These are phyloP conservation scores for Haplosporangium sp. DNA, from an alignment of 371 early-diverging fungal species.

Conservation along the genomic window DNA sequence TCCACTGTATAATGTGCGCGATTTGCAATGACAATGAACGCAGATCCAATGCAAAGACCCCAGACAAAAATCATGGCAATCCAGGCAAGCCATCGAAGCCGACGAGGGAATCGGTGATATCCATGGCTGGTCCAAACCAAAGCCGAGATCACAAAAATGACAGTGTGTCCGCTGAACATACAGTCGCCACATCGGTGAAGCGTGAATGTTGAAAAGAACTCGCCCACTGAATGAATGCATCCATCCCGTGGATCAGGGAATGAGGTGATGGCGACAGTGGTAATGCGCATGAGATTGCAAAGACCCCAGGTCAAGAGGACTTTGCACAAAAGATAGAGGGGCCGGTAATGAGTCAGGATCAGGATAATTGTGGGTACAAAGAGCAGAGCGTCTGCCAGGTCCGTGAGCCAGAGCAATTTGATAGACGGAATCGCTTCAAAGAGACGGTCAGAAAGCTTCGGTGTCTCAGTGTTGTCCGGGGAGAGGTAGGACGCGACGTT, in stretches of 20 bases:
- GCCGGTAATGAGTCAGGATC: constrained; percentile 60
- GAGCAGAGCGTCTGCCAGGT: constrained; percentile 64
- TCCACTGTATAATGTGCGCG: constrained; percentile 71
- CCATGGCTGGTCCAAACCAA: constrained; percentile 66
- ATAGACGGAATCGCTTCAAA: constrained; percentile 62
- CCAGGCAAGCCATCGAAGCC: constrained; percentile 49
- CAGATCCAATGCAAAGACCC: constrained; percentile 60
- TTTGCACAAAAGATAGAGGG: constrained; percentile 61
- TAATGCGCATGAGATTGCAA: constrained; percentile 64
- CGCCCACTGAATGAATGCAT: constrained; percentile 61
- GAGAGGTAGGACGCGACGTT: constrained; percentile 68
- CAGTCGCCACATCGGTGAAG: constrained; percentile 70
- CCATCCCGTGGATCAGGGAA: constrained; percentile 66
- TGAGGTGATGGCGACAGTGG: constrained; percentile 71
- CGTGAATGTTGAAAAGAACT: constrained; percentile 61
- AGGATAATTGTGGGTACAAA: constrained; percentile 61
- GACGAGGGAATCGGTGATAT: constrained; percentile 40
- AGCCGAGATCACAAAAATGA: constrained; percentile 66
- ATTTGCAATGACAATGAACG: constrained; percentile 65
- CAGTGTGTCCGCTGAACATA: constrained; percentile 69
- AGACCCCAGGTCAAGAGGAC: constrained; percentile 61
- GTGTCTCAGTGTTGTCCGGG: constrained; percentile 56
- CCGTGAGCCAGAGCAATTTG: constrained; percentile 64
- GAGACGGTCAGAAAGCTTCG: constrained; percentile 61
- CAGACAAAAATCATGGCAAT: constrained; percentile 52